These are phyloP conservation scores for Penicillium concentricum DNA, from an alignment of 2,329 filamentous ascomycete species.

Conservation along the genomic window DNA sequence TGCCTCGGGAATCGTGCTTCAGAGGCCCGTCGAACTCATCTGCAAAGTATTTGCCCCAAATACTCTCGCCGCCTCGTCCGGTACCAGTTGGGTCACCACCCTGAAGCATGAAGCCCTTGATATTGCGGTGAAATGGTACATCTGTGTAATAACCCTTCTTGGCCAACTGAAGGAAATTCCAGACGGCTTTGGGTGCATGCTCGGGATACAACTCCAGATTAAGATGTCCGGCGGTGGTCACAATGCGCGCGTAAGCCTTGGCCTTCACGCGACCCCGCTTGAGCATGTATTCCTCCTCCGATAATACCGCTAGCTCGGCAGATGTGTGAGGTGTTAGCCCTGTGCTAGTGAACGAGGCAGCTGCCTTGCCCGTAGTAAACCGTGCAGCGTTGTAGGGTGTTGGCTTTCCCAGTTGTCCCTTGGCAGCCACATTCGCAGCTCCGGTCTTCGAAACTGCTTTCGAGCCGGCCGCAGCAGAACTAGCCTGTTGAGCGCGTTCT, in stretches of 20 bases:
- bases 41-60: conserved; percentile 92
- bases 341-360: conserved; percentile 92
- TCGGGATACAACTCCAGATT: conserved; percentile 90
- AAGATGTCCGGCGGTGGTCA: conserved; percentile 79
- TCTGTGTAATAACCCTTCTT: conserved; percentile 87
- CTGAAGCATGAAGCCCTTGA: conserved; percentile 96
- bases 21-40: conserved; percentile 91
- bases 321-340: conserved; percentile 90
- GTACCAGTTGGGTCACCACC: conserved; percentile 93
- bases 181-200: conserved; percentile 86
- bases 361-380: conserved; percentile 86
- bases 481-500: conserved; percentile 62
- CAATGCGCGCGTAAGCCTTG: conserved; percentile 87
- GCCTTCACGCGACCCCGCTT: conserved; percentile 83
- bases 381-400: conserved; percentile 78
- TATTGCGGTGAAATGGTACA: conserved; percentile 87
- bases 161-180: conserved; percentile 89
- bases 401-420: conserved; percentile 34
- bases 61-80: conserved; percentile 81
- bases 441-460: conserved; percentile 29
- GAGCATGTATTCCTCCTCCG: conserved; percentile 95
- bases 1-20: conserved; percentile 77
- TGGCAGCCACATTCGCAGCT: conserved; percentile 15
- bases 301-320: conserved; percentile 78
- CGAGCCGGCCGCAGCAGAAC: conserved; percentile 47